Conservation (phyloP, 2,329 filamentous ascomycete species). For the Alternaria sp. region DNA sequence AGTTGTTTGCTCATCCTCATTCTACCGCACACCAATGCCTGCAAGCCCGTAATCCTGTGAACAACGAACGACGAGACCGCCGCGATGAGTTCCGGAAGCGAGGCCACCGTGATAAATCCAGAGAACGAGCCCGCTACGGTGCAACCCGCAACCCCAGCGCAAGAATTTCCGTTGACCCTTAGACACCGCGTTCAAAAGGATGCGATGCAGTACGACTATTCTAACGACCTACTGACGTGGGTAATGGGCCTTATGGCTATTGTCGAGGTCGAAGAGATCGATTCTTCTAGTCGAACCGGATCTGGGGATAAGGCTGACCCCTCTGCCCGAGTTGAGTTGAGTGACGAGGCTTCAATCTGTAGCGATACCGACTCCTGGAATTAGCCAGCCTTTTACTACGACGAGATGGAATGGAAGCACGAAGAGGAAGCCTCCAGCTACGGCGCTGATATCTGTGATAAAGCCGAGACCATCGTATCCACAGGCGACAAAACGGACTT, state of each 20-base stretch:
- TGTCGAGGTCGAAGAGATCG: background rate
- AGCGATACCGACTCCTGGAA: background rate
- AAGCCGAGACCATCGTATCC: background rate
- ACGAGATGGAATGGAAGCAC: background rate
- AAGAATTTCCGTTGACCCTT: background rate
- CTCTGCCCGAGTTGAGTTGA: background rate
- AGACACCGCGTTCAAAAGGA: background rate
- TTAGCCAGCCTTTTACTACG: background rate
- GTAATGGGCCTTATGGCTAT: background rate
- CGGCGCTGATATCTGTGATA: background rate
- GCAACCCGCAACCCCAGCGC: background rate
- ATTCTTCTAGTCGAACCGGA: background rate
- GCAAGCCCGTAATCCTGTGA: background rate
- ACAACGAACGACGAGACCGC: background rate
- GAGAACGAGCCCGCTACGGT: background rate
- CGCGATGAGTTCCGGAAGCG: background rate
- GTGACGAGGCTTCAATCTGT: background rate
- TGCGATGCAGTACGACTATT: background rate
- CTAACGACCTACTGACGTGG: background rate
- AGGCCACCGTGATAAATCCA: background rate
- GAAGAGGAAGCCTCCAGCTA: background rate
- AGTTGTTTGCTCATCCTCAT: background rate
- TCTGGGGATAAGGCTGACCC: background rate
- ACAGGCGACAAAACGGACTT: background rate
- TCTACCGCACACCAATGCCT: background rate